Conservation (phyloP, 2,329 filamentous ascomycete species). For the Didymella pomorum region DNA sequence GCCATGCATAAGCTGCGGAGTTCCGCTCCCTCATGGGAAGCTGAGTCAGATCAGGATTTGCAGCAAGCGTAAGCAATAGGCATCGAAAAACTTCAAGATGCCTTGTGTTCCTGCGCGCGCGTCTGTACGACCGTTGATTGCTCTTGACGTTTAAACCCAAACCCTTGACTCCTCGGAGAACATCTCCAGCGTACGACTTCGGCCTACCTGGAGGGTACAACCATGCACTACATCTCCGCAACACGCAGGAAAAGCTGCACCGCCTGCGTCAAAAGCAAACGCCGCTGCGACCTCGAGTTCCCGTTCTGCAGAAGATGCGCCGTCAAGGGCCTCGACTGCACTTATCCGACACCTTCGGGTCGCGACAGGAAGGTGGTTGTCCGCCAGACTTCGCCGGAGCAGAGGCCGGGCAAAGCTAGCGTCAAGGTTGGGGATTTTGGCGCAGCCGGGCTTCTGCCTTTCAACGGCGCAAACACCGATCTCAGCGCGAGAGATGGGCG, state of each 20-base stretch:
- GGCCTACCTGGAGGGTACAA: slow-evolving; percentile 26
- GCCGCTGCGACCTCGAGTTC: slow-evolving; percentile 42
- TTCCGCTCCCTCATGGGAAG: slow-evolving; percentile 4
- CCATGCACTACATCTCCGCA: slow-evolving; percentile 37
- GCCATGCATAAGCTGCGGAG: slow-evolving; percentile 7
- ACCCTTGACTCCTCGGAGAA: not conserved
- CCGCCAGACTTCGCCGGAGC: slow-evolving; percentile 27
- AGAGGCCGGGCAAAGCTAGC: slow-evolving; percentile 16
- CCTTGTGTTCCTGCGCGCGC: not conserved
- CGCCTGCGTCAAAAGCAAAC: slow-evolving; percentile 41
- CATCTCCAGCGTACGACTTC: slow-evolving; percentile 31
- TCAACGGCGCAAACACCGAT: slow-evolving; percentile 15
- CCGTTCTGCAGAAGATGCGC: slow-evolving; percentile 42
- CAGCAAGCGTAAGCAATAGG: not conserved
- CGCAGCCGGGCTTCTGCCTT: slow-evolving; percentile 11
- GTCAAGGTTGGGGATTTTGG: not conserved
- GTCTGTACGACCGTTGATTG: not conserved
- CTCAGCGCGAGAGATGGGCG: not conserved
- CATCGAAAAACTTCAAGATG: slow-evolving; percentile 1
- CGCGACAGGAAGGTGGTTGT: slow-evolving; percentile 39
- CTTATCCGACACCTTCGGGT: slow-evolving; percentile 28
- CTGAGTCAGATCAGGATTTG: slow-evolving; percentile 9
- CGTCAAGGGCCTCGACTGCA: slow-evolving; percentile 38
- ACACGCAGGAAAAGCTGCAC: slow-evolving; percentile 44
- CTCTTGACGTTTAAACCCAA: not conserved